phyloP scores from a whole-genome alignment of 345 rosid genomes.

The Aquilaria sinensis region DNA sequence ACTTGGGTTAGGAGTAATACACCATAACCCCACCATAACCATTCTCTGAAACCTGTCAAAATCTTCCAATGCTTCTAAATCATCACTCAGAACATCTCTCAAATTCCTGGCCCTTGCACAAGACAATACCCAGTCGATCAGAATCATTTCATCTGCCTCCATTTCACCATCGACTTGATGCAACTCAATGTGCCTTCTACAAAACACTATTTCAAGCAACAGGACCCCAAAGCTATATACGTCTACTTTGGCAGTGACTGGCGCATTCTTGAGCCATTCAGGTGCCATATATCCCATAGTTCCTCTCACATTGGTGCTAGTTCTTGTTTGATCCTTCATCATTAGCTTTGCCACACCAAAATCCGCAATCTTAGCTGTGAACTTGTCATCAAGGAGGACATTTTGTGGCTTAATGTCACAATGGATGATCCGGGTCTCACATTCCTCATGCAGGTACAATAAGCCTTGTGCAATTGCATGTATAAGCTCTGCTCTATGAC shows the following conservation, averaged over 20 bases:
- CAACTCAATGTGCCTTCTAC: slow-evolving; percentile 24
- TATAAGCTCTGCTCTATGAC: slow-evolving; percentile 24
- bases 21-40: slow-evolving; percentile 34
- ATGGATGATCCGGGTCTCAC: slow-evolving; percentile 36
- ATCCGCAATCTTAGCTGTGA: slow-evolving; percentile 28
- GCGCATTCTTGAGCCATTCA: slow-evolving; percentile 43
- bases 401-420: slow-evolving; percentile 51
- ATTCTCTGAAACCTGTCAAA: slow-evolving; percentile 27
- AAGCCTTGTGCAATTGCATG: slow-evolving; percentile 31
- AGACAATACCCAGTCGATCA: slow-evolving; percentile 25
- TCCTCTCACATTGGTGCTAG: slow-evolving; percentile 31
- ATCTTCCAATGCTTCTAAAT: slow-evolving; percentile 12
- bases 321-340: slow-evolving; percentile 30
- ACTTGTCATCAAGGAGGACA: slow-evolving; percentile 30
- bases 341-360: slow-evolving; percentile 40
- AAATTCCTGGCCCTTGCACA: slow-evolving; percentile 15
- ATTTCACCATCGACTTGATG: slow-evolving; percentile 10
- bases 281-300: slow-evolving; percentile 42
- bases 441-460: slow-evolving; percentile 42
- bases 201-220: slow-evolving; percentile 25
- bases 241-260: slow-evolving; percentile 24
- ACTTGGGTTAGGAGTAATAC: slow-evolving; percentile 20
- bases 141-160: slow-evolving; percentile 17
- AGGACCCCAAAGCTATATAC: slow-evolving; percentile 31
- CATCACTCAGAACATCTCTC: slow-evolving; percentile 11